Percentiles rank a stretch among this genome's conserved stretches.
Evolutionary conservation across 495 filamentous ascomycete genomes (phyloP).

Genomic region (Aspergillus nidulans): DNA sequence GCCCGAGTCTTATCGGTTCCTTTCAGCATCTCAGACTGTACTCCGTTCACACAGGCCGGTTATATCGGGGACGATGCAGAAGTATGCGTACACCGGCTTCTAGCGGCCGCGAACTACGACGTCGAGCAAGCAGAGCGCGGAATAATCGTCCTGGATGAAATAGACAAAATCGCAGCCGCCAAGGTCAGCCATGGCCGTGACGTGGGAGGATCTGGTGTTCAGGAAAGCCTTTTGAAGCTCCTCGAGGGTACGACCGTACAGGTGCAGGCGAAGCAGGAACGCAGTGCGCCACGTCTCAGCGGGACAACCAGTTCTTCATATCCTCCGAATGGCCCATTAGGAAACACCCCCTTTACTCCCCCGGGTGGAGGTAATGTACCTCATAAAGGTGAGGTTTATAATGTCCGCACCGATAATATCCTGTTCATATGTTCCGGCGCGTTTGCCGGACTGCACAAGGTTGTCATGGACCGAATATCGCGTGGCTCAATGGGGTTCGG

Average conservation of each 20-base stretch:
- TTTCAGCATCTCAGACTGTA: constrained; percentile 97
- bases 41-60: constrained; percentile 92
- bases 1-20: constrained; percentile 82
- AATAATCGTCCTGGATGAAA: constrained; percentile 92
- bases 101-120: constrained; percentile 88
- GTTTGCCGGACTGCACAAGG: constrained; percentile 88
- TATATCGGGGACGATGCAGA: constrained; percentile 98
- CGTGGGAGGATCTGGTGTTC: constrained; percentile 88
- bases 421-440: constrained; percentile 95
- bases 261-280: constrained; percentile 73
- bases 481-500: constrained; percentile 92
- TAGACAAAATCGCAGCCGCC: constrained; percentile 88
- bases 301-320: constrained; percentile 36
- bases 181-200: constrained; percentile 71
- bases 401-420: constrained; percentile 90
- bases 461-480: constrained; percentile 77
- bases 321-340: constrained; percentile 48
- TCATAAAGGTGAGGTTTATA: constrained; percentile 79
- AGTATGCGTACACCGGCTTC: constrained; percentile 80
- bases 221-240: constrained; percentile 92
- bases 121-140: constrained; percentile 80
- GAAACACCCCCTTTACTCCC: constrained; percentile 37
- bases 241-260: constrained; percentile 94
- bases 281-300: constrained; percentile 47
- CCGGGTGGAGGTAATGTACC: constrained; percentile 34